Evolutionary conservation across 371 early-diverging fungal genomes (phyloP), one percentile per base, ranked within the genome.

Genomic region (Dentiscutata heterogama): DNA sequence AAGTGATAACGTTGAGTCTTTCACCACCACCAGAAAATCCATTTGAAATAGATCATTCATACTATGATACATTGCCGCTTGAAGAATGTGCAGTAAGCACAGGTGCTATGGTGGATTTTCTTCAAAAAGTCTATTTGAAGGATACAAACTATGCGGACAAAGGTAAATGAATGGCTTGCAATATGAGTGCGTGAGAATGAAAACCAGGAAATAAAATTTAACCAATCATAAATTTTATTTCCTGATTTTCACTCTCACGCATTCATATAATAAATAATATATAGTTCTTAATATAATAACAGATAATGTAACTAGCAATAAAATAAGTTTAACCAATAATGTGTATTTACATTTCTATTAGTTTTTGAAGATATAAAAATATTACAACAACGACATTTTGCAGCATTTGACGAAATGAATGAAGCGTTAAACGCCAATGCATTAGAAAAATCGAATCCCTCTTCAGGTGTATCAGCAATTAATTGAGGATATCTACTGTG

Each of bases 61-160:
- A 89, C 76, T 89, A 93, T 82, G 91, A 92, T 7, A 60, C 83
- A 0, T 76, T 94, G 27, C 91, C 94, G 3, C 58, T 92, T 0
- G 91, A 93, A 82, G 93, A 94, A 61, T 83, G 88, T 4, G 87
- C 93, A 0, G 88, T 95, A 8, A 83, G 90, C 0, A 91, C 93
- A 0, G 93, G 91, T 14, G 93, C 95, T 1, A 86, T 96, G 85
- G 78, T 94, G 14, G 88, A 88, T 56, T 95, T 95, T 83, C 83
- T 95, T 61, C 88, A 92, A 54, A 86, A 87, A 16, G 85, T 95
- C 7, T 95, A 91, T 84, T 70, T 93, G 75, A 85, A 89, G 35
- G 83, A 81, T 50, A 85, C 84, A 25, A 74, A 86, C 2, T 90
- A 88, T 70, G 85, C 87, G 11, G 86, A 89, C 58, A 68, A 86